Percentiles rank a stretch among this genome's conserved stretches.
Conservation (phyloP, 306 rosid genomes). For the Gynostemma pentaphyllum region DNA sequence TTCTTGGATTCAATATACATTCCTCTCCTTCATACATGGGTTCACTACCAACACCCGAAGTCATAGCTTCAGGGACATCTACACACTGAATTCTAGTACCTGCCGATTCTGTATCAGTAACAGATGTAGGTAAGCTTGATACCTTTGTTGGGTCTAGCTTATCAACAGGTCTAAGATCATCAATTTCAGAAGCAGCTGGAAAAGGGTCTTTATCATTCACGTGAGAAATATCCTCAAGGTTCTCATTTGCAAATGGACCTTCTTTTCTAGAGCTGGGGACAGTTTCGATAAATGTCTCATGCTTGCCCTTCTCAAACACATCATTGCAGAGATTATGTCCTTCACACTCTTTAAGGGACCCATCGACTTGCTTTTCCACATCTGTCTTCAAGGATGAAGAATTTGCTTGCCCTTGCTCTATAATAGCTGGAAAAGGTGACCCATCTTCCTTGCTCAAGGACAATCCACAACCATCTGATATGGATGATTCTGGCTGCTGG, state of each 20-base stretch:
- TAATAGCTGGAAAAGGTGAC: slow-evolving; percentile 21
- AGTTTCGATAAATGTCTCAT: slow-evolving; percentile 22
- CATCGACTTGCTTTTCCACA: slow-evolving; percentile 22
- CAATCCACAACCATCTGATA: slow-evolving; percentile 26
- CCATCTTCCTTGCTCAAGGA: slow-evolving; percentile 23
- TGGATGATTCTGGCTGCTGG: slow-evolving; percentile 26
- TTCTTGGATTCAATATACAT: slow-evolving; percentile 47
- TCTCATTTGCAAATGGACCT: slow-evolving; percentile 20
- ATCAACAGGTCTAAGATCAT: slow-evolving; percentile 28
- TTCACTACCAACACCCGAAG: slow-evolving; percentile 57
- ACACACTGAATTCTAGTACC: slow-evolving; percentile 26
- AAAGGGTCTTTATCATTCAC: slow-evolving; percentile 19
- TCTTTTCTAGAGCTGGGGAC: slow-evolving; percentile 27
- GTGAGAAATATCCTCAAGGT: slow-evolving; percentile 20
- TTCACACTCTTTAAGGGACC: slow-evolving; percentile 22
- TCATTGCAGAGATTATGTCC: slow-evolving; percentile 24
- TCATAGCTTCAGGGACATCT: slow-evolving; percentile 44
- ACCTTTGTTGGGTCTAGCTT: slow-evolving; percentile 25
- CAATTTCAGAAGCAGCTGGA: slow-evolving; percentile 20
- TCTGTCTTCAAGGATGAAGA: slow-evolving; percentile 24
- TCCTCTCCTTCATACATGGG: slow-evolving; percentile 99
- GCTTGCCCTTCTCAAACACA: slow-evolving; percentile 27
- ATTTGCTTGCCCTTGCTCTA: slow-evolving; percentile 23
- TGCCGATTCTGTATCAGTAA: slow-evolving; percentile 41
- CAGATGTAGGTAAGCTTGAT: slow-evolving; percentile 27